Base-by-base conservation (phyloP, 2,329 filamentous ascomycete species). In the Clarireedia paspali region DNA sequence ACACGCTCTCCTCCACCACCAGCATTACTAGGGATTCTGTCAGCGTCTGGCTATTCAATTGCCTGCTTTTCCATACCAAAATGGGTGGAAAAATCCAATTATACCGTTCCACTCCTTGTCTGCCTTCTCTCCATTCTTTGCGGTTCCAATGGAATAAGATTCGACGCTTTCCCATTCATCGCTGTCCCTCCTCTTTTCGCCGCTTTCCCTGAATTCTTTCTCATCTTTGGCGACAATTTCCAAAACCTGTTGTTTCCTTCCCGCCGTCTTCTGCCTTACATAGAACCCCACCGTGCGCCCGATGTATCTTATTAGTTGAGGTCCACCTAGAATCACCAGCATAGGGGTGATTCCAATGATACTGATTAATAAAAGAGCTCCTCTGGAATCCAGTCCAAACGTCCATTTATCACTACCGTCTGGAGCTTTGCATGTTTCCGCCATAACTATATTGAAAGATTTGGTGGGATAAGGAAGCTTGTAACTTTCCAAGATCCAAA, bases 1-100 rank as follows among this genome's bases (percentile, higher is more conserved):
- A 99, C 94, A 70, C 94, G 81, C 73, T 99, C 94, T 60, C 94
- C 94, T 59, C 94, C 94, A 27, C 94, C 94, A 55, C 94, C 94
- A 50, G 94, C 94, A 75, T 99, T 97, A 73, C 89, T 94, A 44
- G 51, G 7, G 46, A 10, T 39, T 12, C 34, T 9, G 23, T 64
- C 47, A 66, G 59, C 24, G 42, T 47, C 12, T 51, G 34, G 7
- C 20, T 12, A 23, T 30, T 12, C 38, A 20, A 23, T 14, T 50
- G 36, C 34, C 26, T 6, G 17, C 10, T 23, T 48, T 30, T 27
- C 47, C 59, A 45, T 76, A 92, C 89, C 94, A 97, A 71, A 96
- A 99, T 1, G 94, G 94, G 71, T 99, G 94, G 70, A 99, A 96
- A 78, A 99, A 97, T 47, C 90, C 94, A 60, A 97, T 83, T 53